A percentile compares a stretch with the other conserved stretches of the same genome.
Evolutionary conservation across 2,329 filamentous ascomycete species (phyloP).

Genomic region (Sordariomycetes sp.): DNA sequence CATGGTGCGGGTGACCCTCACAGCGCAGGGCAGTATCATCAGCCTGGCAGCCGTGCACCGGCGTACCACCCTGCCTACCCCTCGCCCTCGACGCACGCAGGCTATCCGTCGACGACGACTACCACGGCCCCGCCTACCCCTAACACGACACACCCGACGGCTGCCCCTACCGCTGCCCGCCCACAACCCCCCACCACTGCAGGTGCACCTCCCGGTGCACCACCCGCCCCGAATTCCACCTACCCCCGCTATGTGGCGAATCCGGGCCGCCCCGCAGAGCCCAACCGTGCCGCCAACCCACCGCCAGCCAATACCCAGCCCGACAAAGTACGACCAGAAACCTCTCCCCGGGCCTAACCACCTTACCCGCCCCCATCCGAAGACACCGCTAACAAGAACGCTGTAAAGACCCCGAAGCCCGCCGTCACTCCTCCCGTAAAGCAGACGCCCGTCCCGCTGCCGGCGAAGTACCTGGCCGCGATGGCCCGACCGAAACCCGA

Average conservation of each 20-base stretch:
- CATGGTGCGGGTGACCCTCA: not conserved
- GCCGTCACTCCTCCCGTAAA: slow-evolving; percentile 16
- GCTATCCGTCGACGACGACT: not conserved
- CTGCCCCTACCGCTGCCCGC: not conserved
- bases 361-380: not conserved
- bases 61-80: not conserved
- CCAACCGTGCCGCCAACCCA: not conserved
- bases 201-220: not conserved
- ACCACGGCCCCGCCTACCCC: not conserved
- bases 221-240: not conserved
- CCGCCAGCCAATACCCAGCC: not conserved
- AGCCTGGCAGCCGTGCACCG: not conserved
- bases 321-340: not conserved
- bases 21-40: not conserved
- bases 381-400: not conserved
- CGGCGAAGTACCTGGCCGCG: slow-evolving; percentile 19
- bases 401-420: not conserved
- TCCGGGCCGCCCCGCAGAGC: not conserved
- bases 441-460: slow-evolving; percentile 28
- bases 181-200: not conserved
- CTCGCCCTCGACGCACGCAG: not conserved
- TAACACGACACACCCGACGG: not conserved
- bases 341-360: not conserved
- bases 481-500: not conserved
- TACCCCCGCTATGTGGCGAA: not conserved